Conservation (phyloP, 176 grass and related monocot species). For the Dendrocalamus sinicus region DNA sequence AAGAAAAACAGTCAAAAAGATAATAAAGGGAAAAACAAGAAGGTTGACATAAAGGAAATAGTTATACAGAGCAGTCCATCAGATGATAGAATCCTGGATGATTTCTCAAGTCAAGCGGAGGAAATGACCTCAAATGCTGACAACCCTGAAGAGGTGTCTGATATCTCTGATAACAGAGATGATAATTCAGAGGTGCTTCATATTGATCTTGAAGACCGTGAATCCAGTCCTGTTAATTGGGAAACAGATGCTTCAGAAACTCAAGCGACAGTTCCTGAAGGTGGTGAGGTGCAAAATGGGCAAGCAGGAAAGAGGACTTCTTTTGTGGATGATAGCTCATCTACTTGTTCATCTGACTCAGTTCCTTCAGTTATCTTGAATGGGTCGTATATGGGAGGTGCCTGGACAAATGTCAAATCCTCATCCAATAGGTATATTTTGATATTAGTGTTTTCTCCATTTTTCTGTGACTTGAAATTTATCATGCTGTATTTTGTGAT, state of each 20-base stretch:
- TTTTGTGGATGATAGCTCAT: slow-evolving; percentile 83
- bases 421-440: slow-evolving; percentile 73
- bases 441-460: background rate
- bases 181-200: slow-evolving; percentile 72
- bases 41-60: slow-evolving; percentile 53
- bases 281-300: slow-evolving; percentile 62
- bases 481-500: slow-evolving; percentile 43
- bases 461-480: slow-evolving; percentile 37
- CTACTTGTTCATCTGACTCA: slow-evolving; percentile 84
- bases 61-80: slow-evolving; percentile 41
- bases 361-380: slow-evolving; percentile 67
- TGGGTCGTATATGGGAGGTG: slow-evolving; percentile 51
- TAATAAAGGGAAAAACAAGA: slow-evolving; percentile 77
- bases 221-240: slow-evolving; percentile 75
- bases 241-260: slow-evolving; percentile 86
- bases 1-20: slow-evolving; percentile 81
- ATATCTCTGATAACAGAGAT: slow-evolving; percentile 79
- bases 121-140: slow-evolving; percentile 62
- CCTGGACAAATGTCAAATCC: slow-evolving; percentile 66
- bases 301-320: slow-evolving; percentile 69
- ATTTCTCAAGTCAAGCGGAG: slow-evolving; percentile 62
- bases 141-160: slow-evolving; percentile 73
- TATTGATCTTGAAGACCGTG: slow-evolving; percentile 67
- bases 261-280: slow-evolving; percentile 50
- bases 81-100: slow-evolving; percentile 60